Evolutionary conservation across 2,329 filamentous ascomycete species (phyloP).

Genomic region (Gnomoniopsis sp.): DNA sequence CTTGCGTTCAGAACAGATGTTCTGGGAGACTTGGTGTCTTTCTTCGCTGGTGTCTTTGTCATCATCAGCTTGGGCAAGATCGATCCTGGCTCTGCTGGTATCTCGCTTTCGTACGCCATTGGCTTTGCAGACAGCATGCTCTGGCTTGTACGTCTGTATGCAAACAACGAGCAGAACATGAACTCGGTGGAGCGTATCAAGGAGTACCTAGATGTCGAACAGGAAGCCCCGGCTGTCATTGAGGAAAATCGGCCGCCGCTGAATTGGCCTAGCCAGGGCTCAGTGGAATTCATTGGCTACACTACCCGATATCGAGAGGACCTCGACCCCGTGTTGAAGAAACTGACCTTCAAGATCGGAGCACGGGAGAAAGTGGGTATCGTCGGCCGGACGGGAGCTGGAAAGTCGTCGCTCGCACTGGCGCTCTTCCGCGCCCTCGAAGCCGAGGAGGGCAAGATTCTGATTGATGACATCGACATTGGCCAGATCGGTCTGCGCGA

Average conservation of each 20-base stretch:
- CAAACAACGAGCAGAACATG: constrained; percentile 98
- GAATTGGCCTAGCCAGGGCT: constrained; percentile 82
- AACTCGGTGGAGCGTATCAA: constrained; percentile 97
- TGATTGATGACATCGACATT: constrained; percentile 91
- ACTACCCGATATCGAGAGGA: constrained; percentile 85
- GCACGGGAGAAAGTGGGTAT: constrained; percentile 92
- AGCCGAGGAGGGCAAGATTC: constrained; percentile 82
- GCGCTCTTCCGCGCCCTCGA: constrained; percentile 93
- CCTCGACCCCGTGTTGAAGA: constrained; percentile 79
- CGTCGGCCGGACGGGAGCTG: constrained; percentile 90
- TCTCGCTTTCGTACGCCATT: constrained; percentile 93
- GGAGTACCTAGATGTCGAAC: constrained; percentile 94
- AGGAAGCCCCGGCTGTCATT: constrained; percentile 78
- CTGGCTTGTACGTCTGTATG: constrained; percentile 93
- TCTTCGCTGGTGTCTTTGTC: constrained; percentile 91
- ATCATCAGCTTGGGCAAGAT: constrained; percentile 78
- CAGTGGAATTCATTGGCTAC: constrained; percentile 85
- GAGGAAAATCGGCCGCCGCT: constrained; percentile 72
- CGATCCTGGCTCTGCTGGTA: constrained; percentile 86
- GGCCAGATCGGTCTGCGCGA: constrained; percentile 88
- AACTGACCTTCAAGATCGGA: constrained; percentile 81
- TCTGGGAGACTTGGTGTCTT: constrained; percentile 85
- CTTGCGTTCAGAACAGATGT: constrained; percentile 88
- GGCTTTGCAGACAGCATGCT: constrained; percentile 96
- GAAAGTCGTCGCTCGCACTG: constrained; percentile 91